These are phyloP conservation scores for Populus ilicifolia DNA, from an alignment of 345 rosid genomes.

Conservation along the genomic window DNA sequence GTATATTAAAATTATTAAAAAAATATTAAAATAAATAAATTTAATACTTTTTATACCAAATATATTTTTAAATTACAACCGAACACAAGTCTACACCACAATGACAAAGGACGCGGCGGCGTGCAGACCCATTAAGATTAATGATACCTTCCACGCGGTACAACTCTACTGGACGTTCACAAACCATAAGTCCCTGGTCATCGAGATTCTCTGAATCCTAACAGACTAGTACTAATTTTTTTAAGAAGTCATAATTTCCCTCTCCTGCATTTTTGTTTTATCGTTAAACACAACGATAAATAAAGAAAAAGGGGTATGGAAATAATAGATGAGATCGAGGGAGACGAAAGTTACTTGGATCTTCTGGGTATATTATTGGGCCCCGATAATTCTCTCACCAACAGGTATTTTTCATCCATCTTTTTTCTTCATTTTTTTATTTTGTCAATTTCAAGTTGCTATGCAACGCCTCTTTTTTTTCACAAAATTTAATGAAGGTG, in stretches of 20 bases:
- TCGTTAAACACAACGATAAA: not conserved
- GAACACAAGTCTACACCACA: no score
- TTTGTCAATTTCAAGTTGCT: not conserved
- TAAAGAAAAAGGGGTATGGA: not conserved
- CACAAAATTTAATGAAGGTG: no score
- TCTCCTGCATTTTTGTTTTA: not conserved
- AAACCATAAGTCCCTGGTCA: no score
- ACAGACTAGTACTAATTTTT: no score
- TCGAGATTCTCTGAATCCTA: no score
- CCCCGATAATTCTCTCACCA: not conserved
- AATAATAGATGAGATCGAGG: not conserved
- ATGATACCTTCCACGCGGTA: constrained; percentile 12
- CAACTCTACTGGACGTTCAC: not conserved
- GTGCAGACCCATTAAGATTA: not conserved
- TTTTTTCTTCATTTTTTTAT: not conserved
- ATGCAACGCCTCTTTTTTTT: no score
- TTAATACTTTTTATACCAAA: no score
- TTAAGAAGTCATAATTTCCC: not conserved
- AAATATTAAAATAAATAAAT: no score
- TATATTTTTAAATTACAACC: no score
- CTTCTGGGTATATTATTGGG: not conserved
- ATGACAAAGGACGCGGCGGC: not conserved
- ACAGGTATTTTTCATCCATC: not conserved
- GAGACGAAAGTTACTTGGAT: not conserved
- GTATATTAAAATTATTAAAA: no score